A percentile compares a stretch with the other conserved stretches of the same genome.
These are phyloP conservation scores for Ephemerocybe angulata DNA, from an alignment of 768 basidiomycete genomes.

Conservation along the genomic window DNA sequence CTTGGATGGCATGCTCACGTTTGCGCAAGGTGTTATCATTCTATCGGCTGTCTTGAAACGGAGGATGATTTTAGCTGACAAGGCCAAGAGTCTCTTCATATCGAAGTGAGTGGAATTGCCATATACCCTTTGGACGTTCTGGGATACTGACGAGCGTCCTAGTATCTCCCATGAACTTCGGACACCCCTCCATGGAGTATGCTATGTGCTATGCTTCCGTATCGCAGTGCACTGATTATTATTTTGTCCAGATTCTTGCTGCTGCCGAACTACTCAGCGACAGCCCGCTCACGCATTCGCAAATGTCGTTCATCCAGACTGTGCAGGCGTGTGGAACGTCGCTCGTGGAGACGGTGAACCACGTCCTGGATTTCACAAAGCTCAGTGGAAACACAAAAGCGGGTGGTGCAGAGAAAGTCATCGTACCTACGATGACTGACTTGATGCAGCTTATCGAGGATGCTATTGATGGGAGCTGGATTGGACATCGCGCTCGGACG, in stretches of 20 bases:
- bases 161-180: constrained; percentile 90
- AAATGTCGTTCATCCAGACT: constrained; percentile 84
- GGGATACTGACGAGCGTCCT: background rate
- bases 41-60: constrained; percentile 89
- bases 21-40: constrained; percentile 71
- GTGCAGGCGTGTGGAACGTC: constrained; percentile 95
- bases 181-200: constrained; percentile 86
- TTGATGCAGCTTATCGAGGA: constrained; percentile 82
- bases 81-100: constrained; percentile 89
- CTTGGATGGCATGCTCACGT: too few species aligned
- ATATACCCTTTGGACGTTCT: background rate
- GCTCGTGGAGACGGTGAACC: constrained; percentile 93
- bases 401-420: constrained; percentile 74
- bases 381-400: constrained; percentile 81
- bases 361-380: constrained; percentile 95
- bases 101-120: constrained; percentile 59
- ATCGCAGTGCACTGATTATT: constrained; percentile 2
- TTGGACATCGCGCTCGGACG: constrained; percentile 82
- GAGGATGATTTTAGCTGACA: constrained; percentile 91
- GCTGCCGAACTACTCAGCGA: constrained; percentile 90
- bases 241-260: constrained; percentile 82
- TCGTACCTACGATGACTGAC: constrained; percentile 70
- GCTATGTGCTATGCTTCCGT: constrained; percentile 18
- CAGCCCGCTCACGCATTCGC: constrained; percentile 75
- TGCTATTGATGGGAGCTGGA: constrained; percentile 91